Conservation (phyloP, 78 protist species). For the Dictyostelium capitatum region DNA sequence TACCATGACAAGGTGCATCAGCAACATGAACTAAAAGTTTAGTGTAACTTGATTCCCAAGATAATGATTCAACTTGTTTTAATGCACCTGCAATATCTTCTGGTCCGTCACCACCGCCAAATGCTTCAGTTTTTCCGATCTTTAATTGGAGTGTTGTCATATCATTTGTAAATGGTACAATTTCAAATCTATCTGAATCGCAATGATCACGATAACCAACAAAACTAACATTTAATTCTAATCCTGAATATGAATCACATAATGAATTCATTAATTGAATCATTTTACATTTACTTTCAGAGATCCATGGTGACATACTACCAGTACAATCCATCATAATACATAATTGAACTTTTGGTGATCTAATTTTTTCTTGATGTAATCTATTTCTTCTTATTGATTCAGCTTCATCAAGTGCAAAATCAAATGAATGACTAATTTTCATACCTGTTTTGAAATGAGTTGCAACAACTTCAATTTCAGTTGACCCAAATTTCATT, state of each 20-base stretch:
- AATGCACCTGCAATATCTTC: slow-evolving; percentile 1
- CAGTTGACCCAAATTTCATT: slow-evolving; percentile 10
- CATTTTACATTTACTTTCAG: neutral
- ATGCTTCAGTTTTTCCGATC: too few species aligned
- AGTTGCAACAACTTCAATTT: neutral
- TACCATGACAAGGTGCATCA: slow-evolving; percentile 17
- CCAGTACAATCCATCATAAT: slow-evolving; percentile 18
- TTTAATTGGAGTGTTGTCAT: too few species aligned
- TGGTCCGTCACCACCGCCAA: neutral
- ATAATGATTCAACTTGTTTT: neutral
- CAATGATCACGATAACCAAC: neutral
- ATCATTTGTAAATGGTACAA: neutral
- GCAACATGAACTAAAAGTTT: neutral
- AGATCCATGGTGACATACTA: neutral
- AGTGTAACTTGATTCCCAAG: neutral
- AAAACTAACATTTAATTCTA: neutral
- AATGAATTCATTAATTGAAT: neutral
- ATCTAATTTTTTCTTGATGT: neutral
- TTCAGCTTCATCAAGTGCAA: neutral
- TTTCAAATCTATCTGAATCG: neutral
- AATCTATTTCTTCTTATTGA: neutral
- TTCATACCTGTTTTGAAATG: neutral
- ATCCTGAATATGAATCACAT: neutral
- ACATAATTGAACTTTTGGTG: slow-evolving; percentile 4
- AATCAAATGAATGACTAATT: neutral